A percentile compares a stretch with the other conserved stretches of the same genome.
Conservation (phyloP, 805 yeast genomes). For the Kodamaea laetipori region DNA sequence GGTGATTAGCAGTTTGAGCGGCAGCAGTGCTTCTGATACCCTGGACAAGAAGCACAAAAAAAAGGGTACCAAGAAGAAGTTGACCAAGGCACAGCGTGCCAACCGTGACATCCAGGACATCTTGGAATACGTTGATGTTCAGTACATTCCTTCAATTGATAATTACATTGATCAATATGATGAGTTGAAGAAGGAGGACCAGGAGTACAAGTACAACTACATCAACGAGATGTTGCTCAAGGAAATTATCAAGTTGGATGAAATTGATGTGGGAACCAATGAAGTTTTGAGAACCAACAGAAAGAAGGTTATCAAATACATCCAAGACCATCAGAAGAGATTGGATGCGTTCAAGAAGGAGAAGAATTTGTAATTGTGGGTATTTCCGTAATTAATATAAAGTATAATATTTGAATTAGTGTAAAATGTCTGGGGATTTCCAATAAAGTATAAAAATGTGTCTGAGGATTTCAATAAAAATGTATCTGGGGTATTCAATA, state of each 20-base stretch:
- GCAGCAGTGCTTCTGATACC: constrained; percentile 5
- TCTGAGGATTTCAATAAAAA: no score
- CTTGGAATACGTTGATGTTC: constrained; percentile 42
- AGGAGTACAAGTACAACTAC: constrained; percentile 54
- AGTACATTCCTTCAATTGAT: constrained; percentile 42
- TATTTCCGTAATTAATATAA: no score
- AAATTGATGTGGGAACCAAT: constrained; percentile 55
- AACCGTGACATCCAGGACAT: constrained; percentile 41
- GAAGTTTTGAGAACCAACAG: constrained; percentile 56
- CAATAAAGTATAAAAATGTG: no score
- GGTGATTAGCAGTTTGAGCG: constrained; percentile 17
- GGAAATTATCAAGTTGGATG: constrained; percentile 66
- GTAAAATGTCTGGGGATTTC: no score
- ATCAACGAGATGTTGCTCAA: constrained; percentile 70
- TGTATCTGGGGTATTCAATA: no score
- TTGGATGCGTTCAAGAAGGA: constrained; percentile 51
- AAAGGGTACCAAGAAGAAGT: constrained; percentile 38
- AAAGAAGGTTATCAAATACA: constrained; percentile 57
- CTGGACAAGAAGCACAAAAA: constrained; percentile 15
- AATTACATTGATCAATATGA: constrained; percentile 32
- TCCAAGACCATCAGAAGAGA: constrained; percentile 60
- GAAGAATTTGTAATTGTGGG: constrained; percentile 10
- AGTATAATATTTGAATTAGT: no score
- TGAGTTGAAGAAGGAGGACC: constrained; percentile 30
- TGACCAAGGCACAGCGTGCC: constrained; percentile 42